Evolutionary conservation across 805 yeast genomes (phyloP).

Genomic region (Saccharomyces eubayanus): DNA sequence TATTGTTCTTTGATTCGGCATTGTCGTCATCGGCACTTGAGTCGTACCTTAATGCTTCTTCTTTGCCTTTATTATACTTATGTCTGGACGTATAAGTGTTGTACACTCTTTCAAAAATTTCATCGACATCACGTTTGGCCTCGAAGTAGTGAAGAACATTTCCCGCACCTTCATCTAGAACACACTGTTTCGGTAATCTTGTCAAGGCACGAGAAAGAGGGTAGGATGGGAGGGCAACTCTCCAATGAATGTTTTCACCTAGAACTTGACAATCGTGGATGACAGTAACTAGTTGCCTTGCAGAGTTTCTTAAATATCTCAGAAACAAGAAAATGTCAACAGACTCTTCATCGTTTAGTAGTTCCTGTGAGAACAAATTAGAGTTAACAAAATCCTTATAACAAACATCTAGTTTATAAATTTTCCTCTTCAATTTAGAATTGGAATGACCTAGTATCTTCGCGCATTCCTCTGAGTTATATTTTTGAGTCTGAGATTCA

Average conservation of each 20-base stretch:
- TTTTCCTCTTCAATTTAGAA: constrained; percentile 22
- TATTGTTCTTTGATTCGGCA: not conserved
- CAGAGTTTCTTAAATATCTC: constrained; percentile 36
- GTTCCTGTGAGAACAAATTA: constrained; percentile 30
- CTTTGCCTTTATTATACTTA: constrained; percentile 10
- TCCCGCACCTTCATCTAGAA: constrained; percentile 41
- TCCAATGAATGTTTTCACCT: constrained; percentile 29
- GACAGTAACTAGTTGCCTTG: constrained; percentile 29
- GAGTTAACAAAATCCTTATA: constrained; percentile 33
- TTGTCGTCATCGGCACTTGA: not conserved
- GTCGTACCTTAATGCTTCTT: not conserved
- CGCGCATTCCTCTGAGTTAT: constrained; percentile 1
- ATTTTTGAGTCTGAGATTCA: not conserved
- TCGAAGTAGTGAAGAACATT: constrained; percentile 37
- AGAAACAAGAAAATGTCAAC: constrained; percentile 35
- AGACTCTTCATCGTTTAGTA: constrained; percentile 30
- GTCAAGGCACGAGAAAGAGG: constrained; percentile 35
- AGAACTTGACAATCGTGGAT: constrained; percentile 19
- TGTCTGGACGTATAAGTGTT: constrained; percentile 38
- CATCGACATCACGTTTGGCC: constrained; percentile 38
- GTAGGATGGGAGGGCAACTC: constrained; percentile 32
- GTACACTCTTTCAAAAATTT: constrained; percentile 38
- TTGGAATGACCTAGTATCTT: constrained; percentile 10
- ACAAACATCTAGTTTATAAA: constrained; percentile 29
- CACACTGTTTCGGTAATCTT: constrained; percentile 36